Conservation (phyloP, 1,284 basidiomycete genomes). For the Apiotrichum brassicae region DNA sequence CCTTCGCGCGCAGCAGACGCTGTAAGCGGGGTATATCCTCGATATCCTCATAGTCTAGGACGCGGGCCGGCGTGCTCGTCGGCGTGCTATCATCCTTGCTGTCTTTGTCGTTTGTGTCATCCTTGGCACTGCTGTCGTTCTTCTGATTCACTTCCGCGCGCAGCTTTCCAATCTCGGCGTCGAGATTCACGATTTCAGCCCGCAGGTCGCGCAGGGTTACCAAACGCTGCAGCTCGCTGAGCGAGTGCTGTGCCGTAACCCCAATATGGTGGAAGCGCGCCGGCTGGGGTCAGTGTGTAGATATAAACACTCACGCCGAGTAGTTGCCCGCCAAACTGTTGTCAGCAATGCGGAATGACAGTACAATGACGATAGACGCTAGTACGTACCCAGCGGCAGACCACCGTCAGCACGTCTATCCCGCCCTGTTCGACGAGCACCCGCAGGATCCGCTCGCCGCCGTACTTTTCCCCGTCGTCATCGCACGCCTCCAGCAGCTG, state of each 20-base stretch:
- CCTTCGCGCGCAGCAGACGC: slow-evolving; percentile 33
- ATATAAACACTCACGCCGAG: slow-evolving; percentile 43
- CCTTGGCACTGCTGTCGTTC: not conserved
- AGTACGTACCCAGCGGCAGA: slow-evolving; percentile 37
- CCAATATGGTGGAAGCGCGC: slow-evolving; percentile 43
- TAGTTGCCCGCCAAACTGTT: slow-evolving; percentile 41
- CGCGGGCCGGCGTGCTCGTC: no score
- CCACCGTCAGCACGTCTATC: slow-evolving; percentile 39
- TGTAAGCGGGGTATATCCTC: slow-evolving; percentile 31
- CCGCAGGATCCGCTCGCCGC: slow-evolving; percentile 36
- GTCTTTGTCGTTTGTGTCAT: not conserved
- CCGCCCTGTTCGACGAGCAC: slow-evolving; percentile 32
- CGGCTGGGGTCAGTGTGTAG: slow-evolving; percentile 25
- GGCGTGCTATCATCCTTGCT: not conserved
- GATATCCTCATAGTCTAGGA: slow-evolving; percentile 26
- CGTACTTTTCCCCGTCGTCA: slow-evolving; percentile 44
- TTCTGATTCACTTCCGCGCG: slow-evolving; percentile 15
- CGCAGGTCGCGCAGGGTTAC: slow-evolving; percentile 33
- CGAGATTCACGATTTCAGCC: slow-evolving; percentile 24
- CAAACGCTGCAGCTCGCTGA: slow-evolving; percentile 24
- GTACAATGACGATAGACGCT: no score
- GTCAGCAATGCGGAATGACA: not conserved
- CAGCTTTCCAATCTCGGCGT: slow-evolving; percentile 33
- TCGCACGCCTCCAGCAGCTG: slow-evolving; percentile 38
- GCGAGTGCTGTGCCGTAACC: slow-evolving; percentile 31